Base-by-base conservation (phyloP, 805 yeast genomes). In the Yarrowia sp. region DNA sequence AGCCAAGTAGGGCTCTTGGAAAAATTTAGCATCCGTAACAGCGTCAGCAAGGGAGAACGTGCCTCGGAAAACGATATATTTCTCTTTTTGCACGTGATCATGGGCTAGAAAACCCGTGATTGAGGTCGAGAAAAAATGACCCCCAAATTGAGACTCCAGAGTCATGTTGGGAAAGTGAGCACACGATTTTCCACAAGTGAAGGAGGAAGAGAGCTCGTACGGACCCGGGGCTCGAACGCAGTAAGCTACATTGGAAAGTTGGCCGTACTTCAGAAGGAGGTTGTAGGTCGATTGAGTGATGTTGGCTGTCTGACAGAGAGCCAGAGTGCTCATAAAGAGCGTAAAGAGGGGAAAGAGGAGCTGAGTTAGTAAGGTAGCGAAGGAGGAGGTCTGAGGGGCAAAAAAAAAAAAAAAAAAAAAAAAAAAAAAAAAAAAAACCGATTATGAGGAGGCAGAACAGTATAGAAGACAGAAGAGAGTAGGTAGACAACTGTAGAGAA, bases 11-110 rank as follows among this genome's bases (percentile, higher is more conserved):
- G 60, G 60, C 9, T 39, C 11, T 7, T 53, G 44, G n/a, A 38
- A 36, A 9, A 53, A 53, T 3, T 10, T 9, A 3, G 60, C 60
- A 36, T 53, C 60, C 1, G 60, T 28, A 15, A 28, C 10, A 8
- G 60, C 60, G 36, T 53, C 60, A 3, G 60, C 45, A 1, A 53
- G 39, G 2, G 45, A 38, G 15, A 53, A 53, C 1, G 60, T 53
- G 31, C 60, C 60, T 22, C 60, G 45, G 35, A 53, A 53, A 3
- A 53, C 45, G 11, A 53, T 31, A n/a, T 53, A 53, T 4, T 53
- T 53, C 15, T 53, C 60, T 15, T 53, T 53, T 17, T 31, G 39
- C 17, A 14, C 11, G 28, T 53, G 45, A 14, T 53, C 45, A 9
- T 38, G 45, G 45, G 60, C 60, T 36, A 53, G 18, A 15, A 53